Evolutionary conservation across 1,284 basidiomycete genomes (phyloP).

Genomic region (Cutaneotrichosporon cavernicola): DNA sequence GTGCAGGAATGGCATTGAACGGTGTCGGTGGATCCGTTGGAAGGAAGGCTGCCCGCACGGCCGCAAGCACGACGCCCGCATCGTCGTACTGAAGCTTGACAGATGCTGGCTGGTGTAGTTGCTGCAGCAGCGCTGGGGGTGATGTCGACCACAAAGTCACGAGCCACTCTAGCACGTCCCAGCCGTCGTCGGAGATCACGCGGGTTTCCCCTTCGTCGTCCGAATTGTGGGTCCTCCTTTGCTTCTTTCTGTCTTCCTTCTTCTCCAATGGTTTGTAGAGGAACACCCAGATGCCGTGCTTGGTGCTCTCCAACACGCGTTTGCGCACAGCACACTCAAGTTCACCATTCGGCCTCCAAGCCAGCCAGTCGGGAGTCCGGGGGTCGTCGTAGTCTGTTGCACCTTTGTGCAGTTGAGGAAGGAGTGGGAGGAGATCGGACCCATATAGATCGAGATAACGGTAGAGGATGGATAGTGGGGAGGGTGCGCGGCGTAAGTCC

Average conservation of each 20-base stretch:
- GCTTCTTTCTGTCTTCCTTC: conserved; percentile 9
- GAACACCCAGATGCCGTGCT: conserved; percentile 34
- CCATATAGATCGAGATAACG: conserved; percentile 23
- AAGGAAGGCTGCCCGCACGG: conserved; percentile 19
- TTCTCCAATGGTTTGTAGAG: conserved; percentile 26
- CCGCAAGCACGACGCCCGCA: conserved; percentile 20
- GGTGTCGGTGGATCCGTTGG: neutral
- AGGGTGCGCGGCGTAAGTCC: neutral
- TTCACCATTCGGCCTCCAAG: conserved; percentile 10
- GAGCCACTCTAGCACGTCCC: conserved; percentile 38
- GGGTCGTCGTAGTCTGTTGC: neutral
- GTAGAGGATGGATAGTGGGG: conserved; percentile 28
- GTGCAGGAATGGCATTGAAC: neutral
- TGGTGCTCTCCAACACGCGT: conserved; percentile 20
- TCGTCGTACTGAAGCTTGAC: conserved; percentile 29
- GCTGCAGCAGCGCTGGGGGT: conserved; percentile 26
- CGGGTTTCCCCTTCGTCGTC: neutral
- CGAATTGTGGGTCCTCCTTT: neutral
- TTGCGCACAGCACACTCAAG: conserved; percentile 20
- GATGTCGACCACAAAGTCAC: conserved; percentile 34
- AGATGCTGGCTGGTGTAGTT: conserved; percentile 28
- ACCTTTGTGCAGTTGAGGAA: conserved; percentile 7
- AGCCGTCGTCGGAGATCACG: conserved; percentile 21
- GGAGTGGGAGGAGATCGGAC: conserved; percentile 18
- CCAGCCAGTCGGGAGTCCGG: conserved; percentile 12